phyloP scores from a whole-genome alignment of 2,329 filamentous ascomycete species.

The Arthrobotrys entomopaga region DNA sequence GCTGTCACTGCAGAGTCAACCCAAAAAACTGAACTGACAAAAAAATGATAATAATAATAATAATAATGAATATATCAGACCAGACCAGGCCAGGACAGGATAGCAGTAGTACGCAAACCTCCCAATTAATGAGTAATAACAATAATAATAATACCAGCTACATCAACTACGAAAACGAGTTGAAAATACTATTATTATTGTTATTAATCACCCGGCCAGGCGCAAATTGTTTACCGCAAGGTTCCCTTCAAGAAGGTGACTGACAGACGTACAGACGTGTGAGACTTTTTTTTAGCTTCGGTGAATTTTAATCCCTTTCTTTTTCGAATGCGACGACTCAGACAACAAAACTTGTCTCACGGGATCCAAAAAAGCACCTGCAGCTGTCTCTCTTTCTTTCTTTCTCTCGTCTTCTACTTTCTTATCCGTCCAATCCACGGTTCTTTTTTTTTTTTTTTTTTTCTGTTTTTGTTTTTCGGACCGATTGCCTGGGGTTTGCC shows the following conservation, averaged over 20 bases:
- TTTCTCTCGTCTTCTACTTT: conserved; percentile 18
- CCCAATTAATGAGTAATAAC: not conserved
- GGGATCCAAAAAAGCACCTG: conserved; percentile 55
- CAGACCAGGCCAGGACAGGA: no score
- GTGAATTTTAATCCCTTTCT: conserved; percentile 20
- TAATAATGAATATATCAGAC: no score
- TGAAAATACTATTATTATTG: not conserved
- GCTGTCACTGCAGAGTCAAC: conserved; percentile 52
- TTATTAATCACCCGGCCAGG: not conserved
- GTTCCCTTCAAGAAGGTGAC: conserved; percentile 1
- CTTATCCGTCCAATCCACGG: conserved; percentile 53
- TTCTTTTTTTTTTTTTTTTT: conserved; percentile 20
- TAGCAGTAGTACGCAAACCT: no score
- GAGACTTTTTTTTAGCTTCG: conserved; percentile 10
- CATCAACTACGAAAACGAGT: conserved; percentile 1
- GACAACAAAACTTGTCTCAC: conserved; percentile 41
- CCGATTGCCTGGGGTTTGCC: conserved; percentile 46
- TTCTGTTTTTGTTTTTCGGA: conserved; percentile 34
- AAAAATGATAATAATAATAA: no score
- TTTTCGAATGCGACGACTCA: conserved; percentile 38
- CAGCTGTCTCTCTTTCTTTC: conserved; percentile 34
- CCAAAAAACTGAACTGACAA: not conserved
- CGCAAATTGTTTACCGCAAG: no score
- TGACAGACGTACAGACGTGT: no score
- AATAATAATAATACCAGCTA: not conserved